Base-by-base conservation (phyloP, 2,329 filamentous ascomycete species). In the Colletotrichum endophyticum region DNA sequence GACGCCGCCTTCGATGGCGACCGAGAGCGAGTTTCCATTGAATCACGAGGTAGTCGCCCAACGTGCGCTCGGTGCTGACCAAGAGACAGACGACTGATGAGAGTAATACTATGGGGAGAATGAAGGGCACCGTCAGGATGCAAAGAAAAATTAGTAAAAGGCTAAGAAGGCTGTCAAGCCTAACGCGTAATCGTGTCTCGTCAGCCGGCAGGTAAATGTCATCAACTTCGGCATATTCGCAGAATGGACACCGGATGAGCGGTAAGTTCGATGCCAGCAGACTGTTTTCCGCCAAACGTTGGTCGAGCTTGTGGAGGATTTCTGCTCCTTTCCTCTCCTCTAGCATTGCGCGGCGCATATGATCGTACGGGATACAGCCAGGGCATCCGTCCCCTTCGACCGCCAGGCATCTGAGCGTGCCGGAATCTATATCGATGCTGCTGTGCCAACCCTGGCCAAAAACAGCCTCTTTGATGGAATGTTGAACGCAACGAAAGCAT, bases 361-460 rank as follows among this genome's bases (percentile, higher is more conserved):
- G 91, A 30, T 92, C 88, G 6, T 91, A 87, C 1, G 94, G 90
- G 66, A 99, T 90, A 80, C 90, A 91, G n/a, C 96, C 95, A 16
- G 89, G 82, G 80, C 97, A 99, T n/a, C 91, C 92, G 61, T 89
- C 86, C 1, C 91, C 88, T 67, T 93, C 90, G 0, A 95, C 93
- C 2, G 96, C 95, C n/a, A 98, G 90, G 82, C 97, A 99, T 77
- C 91, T 92, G 70, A 99, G 88, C 0, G 95, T 96, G 49, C 94
- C 94, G 49, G 89, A 91, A 75, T 92, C 89, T 32, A 91, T 85
- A 81, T 97, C 91, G 80, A 98, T 94, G 80, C 92, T 97, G 75
- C 94, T 93, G 66, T 92, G 91, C 95, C 96, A 98, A 69, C 95
- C 95, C 84, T 99, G 97, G 0, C 97, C 97, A 82, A 98, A 99